Conservation (phyloP, 441 rosid species). For the Flueggea neowawraea region DNA sequence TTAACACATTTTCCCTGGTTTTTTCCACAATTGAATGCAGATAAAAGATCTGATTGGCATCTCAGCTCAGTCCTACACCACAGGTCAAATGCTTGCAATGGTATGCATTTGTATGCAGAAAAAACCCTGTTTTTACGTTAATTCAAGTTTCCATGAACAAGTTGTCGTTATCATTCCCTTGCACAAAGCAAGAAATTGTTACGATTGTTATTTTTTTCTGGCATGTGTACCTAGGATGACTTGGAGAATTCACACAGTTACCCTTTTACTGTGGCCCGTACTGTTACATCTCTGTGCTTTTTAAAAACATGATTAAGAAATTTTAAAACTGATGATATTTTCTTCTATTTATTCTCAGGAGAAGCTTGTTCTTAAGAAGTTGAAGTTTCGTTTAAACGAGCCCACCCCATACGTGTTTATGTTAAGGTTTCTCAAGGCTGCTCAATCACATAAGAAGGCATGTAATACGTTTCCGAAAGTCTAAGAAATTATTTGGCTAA, state of each 20-base stretch:
- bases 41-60: slow-evolving; percentile 80
- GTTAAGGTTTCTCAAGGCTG: slow-evolving; percentile 94
- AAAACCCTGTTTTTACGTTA: slow-evolving; percentile 40
- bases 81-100: slow-evolving; percentile 70
- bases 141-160: slow-evolving; percentile 67
- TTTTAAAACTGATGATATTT: background rate
- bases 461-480: slow-evolving; percentile 9
- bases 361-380: slow-evolving; percentile 60
- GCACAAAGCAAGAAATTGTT: no score
- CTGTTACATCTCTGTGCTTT: no score
- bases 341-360: slow-evolving; percentile 43
- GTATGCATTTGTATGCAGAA: slow-evolving; percentile 30
- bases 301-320: no score
- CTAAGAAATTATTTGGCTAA: slow-evolving; percentile 1
- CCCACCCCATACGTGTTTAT: slow-evolving; percentile 94
- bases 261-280: no score
- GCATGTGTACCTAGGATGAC: no score
- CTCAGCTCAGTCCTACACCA: slow-evolving; percentile 88
- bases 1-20: slow-evolving; percentile 2
- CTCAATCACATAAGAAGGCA: slow-evolving; percentile 75
- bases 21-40: slow-evolving; percentile 34
- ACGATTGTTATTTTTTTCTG: no score
- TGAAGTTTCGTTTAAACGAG: slow-evolving; percentile 81
- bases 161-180: background rate
- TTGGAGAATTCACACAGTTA: no score